A percentile compares a stretch with the other conserved stretches of the same genome.
These are phyloP conservation scores for Russula griseocarnosa DNA, from an alignment of 768 basidiomycete species.

Conservation along the genomic window DNA sequence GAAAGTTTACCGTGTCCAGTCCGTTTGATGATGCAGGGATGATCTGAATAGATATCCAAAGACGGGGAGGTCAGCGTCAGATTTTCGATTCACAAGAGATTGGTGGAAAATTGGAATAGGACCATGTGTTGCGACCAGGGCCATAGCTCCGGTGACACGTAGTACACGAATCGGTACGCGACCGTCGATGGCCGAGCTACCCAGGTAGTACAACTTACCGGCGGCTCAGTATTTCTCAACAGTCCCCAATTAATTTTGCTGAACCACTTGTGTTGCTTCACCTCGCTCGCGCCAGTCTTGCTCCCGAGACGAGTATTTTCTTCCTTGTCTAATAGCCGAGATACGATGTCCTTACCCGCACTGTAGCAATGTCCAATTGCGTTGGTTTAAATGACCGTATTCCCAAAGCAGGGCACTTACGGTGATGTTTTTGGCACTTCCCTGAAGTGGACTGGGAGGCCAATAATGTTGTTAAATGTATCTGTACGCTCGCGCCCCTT, in stretches of 20 bases:
- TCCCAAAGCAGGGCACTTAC: constrained; percentile 17
- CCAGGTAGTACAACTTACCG: constrained; percentile 51
- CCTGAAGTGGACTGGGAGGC: constrained; percentile 79
- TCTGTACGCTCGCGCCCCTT: constrained; percentile 93
- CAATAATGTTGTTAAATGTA: constrained; percentile 94
- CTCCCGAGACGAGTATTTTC: constrained; percentile 86
- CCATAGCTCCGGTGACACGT: not conserved
- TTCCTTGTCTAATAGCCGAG: constrained; percentile 85
- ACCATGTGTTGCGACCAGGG: not conserved
- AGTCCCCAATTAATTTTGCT: constrained; percentile 94
- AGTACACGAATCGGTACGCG: not conserved
- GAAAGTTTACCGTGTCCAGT: constrained; percentile 83
- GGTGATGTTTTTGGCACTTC: constrained; percentile 72
- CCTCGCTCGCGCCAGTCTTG: constrained; percentile 93
- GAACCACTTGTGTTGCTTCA: constrained; percentile 99
- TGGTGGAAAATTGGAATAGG: not conserved
- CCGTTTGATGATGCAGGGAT: constrained; percentile 74
- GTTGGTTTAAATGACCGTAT: not conserved
- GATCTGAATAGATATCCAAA: constrained; percentile 51
- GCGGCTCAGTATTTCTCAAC: constrained; percentile 85
- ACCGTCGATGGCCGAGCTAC: constrained; percentile 3
- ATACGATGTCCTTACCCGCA: constrained; percentile 82
- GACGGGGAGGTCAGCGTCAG: constrained; percentile 2
- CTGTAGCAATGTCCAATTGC: constrained; percentile 40
- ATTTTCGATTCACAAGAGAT: not conserved